These are phyloP conservation scores for Erythrophleum ivorense DNA, from an alignment of 331 rosid species.

Conservation along the genomic window DNA sequence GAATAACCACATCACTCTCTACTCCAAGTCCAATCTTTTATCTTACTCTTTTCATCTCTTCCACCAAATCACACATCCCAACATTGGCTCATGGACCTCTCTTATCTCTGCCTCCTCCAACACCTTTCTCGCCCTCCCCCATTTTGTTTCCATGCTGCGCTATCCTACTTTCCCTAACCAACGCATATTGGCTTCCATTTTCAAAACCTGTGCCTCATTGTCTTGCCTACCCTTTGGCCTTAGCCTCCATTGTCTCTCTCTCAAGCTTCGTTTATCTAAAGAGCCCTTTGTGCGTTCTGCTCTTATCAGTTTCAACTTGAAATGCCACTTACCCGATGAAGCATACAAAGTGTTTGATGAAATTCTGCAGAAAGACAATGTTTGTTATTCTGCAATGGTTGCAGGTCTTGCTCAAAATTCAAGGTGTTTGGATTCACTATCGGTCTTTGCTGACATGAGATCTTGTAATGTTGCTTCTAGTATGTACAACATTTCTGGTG, in stretches of 20 bases:
- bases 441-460: conserved; percentile 60
- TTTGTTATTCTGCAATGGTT: conserved; percentile 74
- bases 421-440: conserved; percentile 49
- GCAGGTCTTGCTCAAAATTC: conserved; percentile 82
- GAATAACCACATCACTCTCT: conserved; percentile 69
- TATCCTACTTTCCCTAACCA: conserved; percentile 73
- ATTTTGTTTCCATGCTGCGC: conserved; percentile 85
- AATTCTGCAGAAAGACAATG: conserved; percentile 59
- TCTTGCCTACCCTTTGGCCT: conserved; percentile 61
- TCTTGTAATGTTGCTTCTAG: conserved; percentile 55
- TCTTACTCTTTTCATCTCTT: conserved; percentile 63
- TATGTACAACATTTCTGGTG: conserved; percentile 65
- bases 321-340: conserved; percentile 49
- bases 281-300: conserved; percentile 73
- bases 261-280: conserved; percentile 59
- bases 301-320: conserved; percentile 62
- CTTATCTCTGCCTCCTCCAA: conserved; percentile 68
- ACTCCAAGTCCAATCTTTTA: conserved; percentile 55
- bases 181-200: conserved; percentile 73
- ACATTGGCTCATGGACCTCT: conserved; percentile 82
- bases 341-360: conserved; percentile 74
- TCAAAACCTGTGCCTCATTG: conserved; percentile 70
- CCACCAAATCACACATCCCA: conserved; percentile 64
- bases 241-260: conserved; percentile 69
- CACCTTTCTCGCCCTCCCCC: conserved; percentile 58